Base-by-base conservation (phyloP, 495 filamentous ascomycete species). In the Zalerion maritima region DNA sequence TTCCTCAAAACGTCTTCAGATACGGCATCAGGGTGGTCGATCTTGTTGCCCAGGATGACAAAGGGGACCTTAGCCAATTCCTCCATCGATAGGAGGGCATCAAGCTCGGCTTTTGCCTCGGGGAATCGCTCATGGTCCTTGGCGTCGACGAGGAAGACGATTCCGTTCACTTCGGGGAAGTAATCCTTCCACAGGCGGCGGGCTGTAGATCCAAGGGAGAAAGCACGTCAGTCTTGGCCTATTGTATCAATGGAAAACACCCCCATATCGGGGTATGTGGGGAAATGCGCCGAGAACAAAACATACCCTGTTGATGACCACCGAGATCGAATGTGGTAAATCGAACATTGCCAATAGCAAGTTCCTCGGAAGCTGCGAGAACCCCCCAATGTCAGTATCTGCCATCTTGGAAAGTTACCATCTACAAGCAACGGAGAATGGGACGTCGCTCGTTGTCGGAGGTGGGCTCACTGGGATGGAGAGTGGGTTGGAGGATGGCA, bases 311-410 rank as follows among this genome's bases (percentile, higher is more conserved):
- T 57, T 86, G 80, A 70, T 96, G 87, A 55, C 86, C 89, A 53
- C 89, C 86, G 29, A 96, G 66, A 54, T 97, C 91, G 49, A 96
- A 96, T 32, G 89, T 96, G 19, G 83, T 97, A 65, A 96, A 97
- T 47, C 80, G 75, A 50, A 86, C 83, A 53, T 91, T 92, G 41
- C 89, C 89, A 48, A 96, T 94, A 29, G 82, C 79, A 35, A 96
- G 75, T 58, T 94, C 89, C 63, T 96, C 89, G 20, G 83, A 91
- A 46, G 89, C 81, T 83, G 44, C 40, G 45, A 22, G 21, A 13
- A n/a, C n/a, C n/a, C n/a, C n/a, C n/a, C n/a, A n/a, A 26, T n/a
- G 34, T 52, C 29, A 52, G 43, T 23, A 31, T 25, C 14, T 36
- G 14, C 17, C 20, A 8, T 37, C 43, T 45, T 40, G 43, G 31